A percentile compares a stretch with the other conserved stretches of the same genome.
Conservation (phyloP, 441 rosid species). For the Eruca vesicaria region DNA sequence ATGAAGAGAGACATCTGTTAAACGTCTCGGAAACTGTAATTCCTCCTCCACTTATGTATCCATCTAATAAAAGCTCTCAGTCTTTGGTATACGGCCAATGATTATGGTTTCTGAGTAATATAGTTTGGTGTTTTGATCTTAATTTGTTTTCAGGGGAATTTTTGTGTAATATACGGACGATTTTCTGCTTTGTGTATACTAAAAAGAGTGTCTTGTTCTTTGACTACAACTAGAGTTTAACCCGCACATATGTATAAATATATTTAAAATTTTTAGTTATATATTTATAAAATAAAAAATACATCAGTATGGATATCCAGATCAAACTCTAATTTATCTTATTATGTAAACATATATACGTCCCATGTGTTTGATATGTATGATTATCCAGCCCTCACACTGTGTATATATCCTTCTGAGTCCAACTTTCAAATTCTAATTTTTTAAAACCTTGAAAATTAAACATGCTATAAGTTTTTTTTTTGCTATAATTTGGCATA, state of each 20-base stretch:
- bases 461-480: not conserved
- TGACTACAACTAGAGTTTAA: too few species aligned
- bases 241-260: too few species aligned
- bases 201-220: constrained; percentile 4
- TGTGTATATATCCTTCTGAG: too few species aligned
- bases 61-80: constrained; percentile 18
- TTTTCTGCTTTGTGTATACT: constrained; percentile 16
- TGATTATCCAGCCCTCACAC: not conserved
- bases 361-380: not conserved
- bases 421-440: too few species aligned
- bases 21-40: not conserved
- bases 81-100: not conserved
- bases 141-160: not conserved
- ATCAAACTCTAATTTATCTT: too few species aligned
- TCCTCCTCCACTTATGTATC: not conserved
- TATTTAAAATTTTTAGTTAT: too few species aligned
- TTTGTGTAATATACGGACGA: constrained; percentile 14
- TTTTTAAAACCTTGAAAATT: too few species aligned
- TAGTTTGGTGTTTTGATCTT: not conserved
- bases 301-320: too few species aligned
- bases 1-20: constrained; percentile 53
- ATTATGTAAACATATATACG: too few species aligned
- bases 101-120: not conserved
- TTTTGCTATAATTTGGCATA: too few species aligned
- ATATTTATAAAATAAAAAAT: too few species aligned